Conservation (phyloP, 2,329 filamentous ascomycete species). For the Onygenales sp. region DNA sequence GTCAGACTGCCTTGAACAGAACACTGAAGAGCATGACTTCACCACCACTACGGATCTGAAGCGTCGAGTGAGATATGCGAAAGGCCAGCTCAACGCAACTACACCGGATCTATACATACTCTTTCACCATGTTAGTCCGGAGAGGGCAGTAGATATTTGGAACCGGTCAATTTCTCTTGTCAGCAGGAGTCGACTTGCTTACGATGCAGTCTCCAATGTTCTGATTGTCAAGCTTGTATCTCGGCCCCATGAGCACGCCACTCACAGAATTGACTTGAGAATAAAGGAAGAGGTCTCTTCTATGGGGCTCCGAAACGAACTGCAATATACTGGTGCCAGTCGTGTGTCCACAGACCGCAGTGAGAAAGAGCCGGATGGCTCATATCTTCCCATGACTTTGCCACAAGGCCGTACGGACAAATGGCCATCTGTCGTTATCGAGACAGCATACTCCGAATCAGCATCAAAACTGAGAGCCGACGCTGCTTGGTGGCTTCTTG, state of each 20-base stretch:
- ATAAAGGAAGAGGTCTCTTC: background rate
- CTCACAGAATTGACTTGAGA: background rate
- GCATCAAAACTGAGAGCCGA: constrained; percentile 2
- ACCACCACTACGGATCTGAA: background rate
- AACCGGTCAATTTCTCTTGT: background rate
- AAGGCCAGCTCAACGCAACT: background rate
- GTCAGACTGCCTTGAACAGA: too few relatives aligned
- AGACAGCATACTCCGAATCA: constrained; percentile 3
- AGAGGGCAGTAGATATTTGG: background rate
- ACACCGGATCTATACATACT: background rate
- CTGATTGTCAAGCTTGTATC: background rate
- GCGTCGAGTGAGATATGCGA: background rate
- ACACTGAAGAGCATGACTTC: too few relatives aligned
- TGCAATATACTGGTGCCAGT: background rate
- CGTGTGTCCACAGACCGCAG: background rate
- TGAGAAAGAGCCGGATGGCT: constrained; percentile 1
- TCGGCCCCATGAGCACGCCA: background rate
- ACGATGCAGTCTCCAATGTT: background rate
- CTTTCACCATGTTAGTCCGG: background rate
- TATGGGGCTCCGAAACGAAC: background rate
- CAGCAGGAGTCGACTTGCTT: background rate
- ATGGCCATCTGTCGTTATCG: constrained; percentile 5
- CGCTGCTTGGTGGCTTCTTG: constrained; percentile 5
- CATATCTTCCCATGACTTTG: background rate
- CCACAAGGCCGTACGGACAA: constrained; percentile 1